Evolutionary conservation across 2,329 filamentous ascomycete genomes (phyloP).

Genomic region (Paecilomyces sp.): DNA sequence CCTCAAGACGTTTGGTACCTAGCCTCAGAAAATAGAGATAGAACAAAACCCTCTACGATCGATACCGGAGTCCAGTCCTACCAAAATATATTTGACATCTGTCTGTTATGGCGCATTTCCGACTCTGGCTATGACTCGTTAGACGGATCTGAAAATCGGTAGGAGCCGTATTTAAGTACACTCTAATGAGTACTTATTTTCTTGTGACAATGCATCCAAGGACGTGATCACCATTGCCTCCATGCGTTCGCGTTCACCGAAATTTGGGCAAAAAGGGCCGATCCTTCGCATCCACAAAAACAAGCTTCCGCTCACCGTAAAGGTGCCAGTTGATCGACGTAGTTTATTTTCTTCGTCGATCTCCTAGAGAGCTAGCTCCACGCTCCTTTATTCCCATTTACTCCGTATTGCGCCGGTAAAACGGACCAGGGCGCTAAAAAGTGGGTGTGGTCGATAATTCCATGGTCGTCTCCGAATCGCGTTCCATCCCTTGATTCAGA

Average conservation of each 20-base stretch:
- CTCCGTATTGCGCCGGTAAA: not conserved
- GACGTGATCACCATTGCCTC: not conserved
- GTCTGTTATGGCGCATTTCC: no score
- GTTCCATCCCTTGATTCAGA: not conserved
- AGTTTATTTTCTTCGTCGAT: not conserved
- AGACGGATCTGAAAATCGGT: no score
- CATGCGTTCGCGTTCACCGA: not conserved
- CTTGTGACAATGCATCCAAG: not conserved
- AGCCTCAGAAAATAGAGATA: no score
- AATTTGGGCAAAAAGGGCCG: not conserved
- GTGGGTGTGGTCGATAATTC: not conserved
- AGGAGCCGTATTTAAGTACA: no score
- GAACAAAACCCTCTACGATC: no score
- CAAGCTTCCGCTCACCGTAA: not conserved
- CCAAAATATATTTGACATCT: no score
- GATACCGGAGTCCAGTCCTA: no score
- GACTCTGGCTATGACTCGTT: no score
- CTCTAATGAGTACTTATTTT: no score
- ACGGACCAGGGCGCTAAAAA: not conserved
- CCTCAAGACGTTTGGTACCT: no score
- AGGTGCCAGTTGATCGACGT: not conserved
- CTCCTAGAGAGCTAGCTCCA: not conserved
- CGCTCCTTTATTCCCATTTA: not conserved
- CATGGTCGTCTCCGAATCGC: not conserved
- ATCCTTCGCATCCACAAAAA: not conserved